Evolutionary conservation across 2,329 filamentous ascomycete species (phyloP), one percentile per base, ranked within the genome.

Genomic region (Harringtonia lauricola): DNA sequence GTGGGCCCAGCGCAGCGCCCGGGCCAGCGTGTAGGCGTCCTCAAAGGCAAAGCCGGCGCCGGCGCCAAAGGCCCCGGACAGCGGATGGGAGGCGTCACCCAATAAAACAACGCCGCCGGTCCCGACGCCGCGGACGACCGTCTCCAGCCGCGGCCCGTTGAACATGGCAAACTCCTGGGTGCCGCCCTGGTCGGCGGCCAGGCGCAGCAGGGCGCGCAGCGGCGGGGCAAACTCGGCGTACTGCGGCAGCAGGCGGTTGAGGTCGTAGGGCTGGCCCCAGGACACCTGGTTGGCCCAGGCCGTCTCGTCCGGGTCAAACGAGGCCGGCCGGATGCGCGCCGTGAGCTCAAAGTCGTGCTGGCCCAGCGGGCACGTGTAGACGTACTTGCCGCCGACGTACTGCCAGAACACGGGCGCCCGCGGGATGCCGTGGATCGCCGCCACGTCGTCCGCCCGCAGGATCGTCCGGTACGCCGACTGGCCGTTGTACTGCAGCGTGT

Each of bases 71-170:
- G 49, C 49, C 2, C 49, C 50, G 9, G 47, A 51, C 10, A 71
- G 68, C 2, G 68, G 64, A 50, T 74, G 70, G 7, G 71, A 70
- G 2, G 68, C 62, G 48, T 73, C 69, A 7, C 70, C 70, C 17
- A 73, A 64, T 2, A 71, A 54, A 3, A 58, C 59, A 26, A 70
- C 64, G 7, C 67, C 59, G 8, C 57, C 56, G 2, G 54, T 52
- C 4, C 17, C 22, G 2, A 19, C 33, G 2, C 50, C 21, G 3
- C 47, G 41, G 10, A 59, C 52, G 3, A 59, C 52, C 4, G 46
- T 51, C 6, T 55, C 53, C 3, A 64, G 51, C 1, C 59, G 51
- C 2, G 54, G 54, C 0, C 56, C 58, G 0, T 53, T 54, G 40
- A 63, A 62, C 8, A 57, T 46, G 9, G 52, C 53, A 42, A 57